These are phyloP conservation scores for Dichomitus squalens DNA, from an alignment of 1,284 basidiomycete genomes.

Conservation along the genomic window DNA sequence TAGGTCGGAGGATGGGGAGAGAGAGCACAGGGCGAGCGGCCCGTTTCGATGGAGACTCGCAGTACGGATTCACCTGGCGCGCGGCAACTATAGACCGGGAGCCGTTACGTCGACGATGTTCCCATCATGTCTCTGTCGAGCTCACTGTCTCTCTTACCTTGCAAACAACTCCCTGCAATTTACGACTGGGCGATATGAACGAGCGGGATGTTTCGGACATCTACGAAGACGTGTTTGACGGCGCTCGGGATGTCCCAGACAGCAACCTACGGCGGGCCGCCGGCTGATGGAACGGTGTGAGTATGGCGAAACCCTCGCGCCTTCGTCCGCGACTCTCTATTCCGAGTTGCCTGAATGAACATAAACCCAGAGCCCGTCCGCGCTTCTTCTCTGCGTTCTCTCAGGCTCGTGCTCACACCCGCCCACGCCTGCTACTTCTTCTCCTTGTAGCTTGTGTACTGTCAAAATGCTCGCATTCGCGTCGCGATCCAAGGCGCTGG, in stretches of 20 bases:
- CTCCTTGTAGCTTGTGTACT: neutral
- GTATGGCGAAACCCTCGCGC: constrained; percentile 19
- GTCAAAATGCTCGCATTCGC: constrained; percentile 21
- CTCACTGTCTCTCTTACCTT: neutral
- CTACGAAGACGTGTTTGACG: neutral
- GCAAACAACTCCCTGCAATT: neutral
- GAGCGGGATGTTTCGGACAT: neutral
- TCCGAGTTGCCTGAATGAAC: constrained; percentile 19
- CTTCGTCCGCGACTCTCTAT: constrained; percentile 11
- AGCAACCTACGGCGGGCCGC: neutral
- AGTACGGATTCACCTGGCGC: neutral
- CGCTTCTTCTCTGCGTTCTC: constrained; percentile 1
- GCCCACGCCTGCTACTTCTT: neutral
- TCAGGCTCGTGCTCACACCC: neutral
- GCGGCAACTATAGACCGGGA: neutral
- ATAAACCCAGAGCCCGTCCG: neutral
- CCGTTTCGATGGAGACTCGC: constrained; percentile 23
- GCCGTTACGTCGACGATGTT: neutral
- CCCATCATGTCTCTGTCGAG: too few species aligned
- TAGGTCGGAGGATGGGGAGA: neutral
- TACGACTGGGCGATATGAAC: neutral
- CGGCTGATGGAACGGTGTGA: constrained; percentile 2
- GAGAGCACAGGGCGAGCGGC: neutral
- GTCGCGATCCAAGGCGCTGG: constrained; percentile 13
- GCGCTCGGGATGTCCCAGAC: neutral